Evolutionary conservation across 805 yeast species (phyloP), one percentile per base, ranked within the genome.

Genomic region (Blastobotrys americana): DNA sequence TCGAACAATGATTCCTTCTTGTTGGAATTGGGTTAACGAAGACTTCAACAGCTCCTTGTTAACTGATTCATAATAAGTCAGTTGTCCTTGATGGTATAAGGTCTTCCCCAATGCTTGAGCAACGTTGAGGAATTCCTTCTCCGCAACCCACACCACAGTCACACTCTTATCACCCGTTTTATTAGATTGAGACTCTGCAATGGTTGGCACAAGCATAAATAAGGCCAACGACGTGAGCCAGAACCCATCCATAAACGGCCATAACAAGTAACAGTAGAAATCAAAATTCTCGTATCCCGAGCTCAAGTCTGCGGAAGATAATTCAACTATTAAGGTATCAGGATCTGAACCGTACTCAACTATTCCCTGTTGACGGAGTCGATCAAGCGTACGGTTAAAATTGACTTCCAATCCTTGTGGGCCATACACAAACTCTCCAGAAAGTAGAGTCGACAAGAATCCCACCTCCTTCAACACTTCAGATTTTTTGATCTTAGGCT

Each of bases 161-260:
- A 10, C 36, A 28, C 15, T 23, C 39, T 5, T 37, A 23, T 13
- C 37, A 33, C 10, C 37, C 46, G 17, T 27, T 43, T n/a, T 33
- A 27, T 25, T 8, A 8, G 8, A 8, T 13, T 25, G 10, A 8
- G 10, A 8, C 16, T 51, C 55, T 3, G 46, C 49, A 8, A 41
- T 42, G 25, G 47, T 42, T 2, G 66, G 61, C 4, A 64, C 59
- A 42, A 68, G 52, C 23, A 63, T 48, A 42, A 61, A 60, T 45
- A 68, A 45, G 17, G 70, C 50, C 23, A 64, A 54, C 5, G 66
- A 55, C 2, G 67, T 65, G 16, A 66, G 51, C 71, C 71, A 68
- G 55, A 64, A 68, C 8, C 72, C 72, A 34, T 68, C 72, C 36
- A 67, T 56, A 48, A 64, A 69, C 2, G 72, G 72, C 72, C 72